phyloP scores from a whole-genome alignment of 2,329 filamentous ascomycete genomes.

The Neonectria faginata region DNA sequence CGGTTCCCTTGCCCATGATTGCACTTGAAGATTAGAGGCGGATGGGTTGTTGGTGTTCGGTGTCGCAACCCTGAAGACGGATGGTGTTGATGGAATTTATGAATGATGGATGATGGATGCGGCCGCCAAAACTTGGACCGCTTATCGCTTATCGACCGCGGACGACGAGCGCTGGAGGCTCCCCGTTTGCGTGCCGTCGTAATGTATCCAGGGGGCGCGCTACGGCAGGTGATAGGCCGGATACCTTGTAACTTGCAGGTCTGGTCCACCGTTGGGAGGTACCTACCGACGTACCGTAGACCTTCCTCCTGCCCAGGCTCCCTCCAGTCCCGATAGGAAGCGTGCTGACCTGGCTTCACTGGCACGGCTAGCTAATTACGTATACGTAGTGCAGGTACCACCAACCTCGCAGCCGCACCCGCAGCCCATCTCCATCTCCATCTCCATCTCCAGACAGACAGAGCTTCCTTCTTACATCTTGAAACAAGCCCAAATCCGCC shows the following conservation, averaged over 20 bases:
- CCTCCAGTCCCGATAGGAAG: neutral
- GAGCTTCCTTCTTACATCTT: constrained; percentile 24
- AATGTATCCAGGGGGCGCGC: neutral
- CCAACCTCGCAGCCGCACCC: constrained; percentile 4
- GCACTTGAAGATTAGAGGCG: constrained; percentile 13
- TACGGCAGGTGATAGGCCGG: neutral
- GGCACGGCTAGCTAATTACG: constrained; percentile 41
- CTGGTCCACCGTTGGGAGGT: too few relatives aligned
- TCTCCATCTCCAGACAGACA: neutral
- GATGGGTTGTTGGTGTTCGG: constrained; percentile 4
- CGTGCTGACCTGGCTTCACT: constrained; percentile 45
- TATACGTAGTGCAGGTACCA: constrained; percentile 35
- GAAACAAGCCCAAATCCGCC: constrained; percentile 18
- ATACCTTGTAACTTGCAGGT: neutral
- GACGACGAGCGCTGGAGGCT: too few relatives aligned
- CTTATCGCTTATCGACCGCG: constrained; percentile 20
- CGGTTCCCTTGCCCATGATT: constrained; percentile 58
- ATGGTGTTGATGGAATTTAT: constrained; percentile 32
- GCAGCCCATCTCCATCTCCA: constrained; percentile 13
- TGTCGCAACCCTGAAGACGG: constrained; percentile 5
- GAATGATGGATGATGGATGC: constrained; percentile 1
- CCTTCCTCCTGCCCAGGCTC: constrained; percentile 8
- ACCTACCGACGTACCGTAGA: neutral
- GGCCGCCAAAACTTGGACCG: constrained; percentile 1
- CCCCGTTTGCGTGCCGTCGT: neutral